Base-by-base conservation (phyloP, 2,329 filamentous ascomycete genomes). In the Didymella keratinophila region DNA sequence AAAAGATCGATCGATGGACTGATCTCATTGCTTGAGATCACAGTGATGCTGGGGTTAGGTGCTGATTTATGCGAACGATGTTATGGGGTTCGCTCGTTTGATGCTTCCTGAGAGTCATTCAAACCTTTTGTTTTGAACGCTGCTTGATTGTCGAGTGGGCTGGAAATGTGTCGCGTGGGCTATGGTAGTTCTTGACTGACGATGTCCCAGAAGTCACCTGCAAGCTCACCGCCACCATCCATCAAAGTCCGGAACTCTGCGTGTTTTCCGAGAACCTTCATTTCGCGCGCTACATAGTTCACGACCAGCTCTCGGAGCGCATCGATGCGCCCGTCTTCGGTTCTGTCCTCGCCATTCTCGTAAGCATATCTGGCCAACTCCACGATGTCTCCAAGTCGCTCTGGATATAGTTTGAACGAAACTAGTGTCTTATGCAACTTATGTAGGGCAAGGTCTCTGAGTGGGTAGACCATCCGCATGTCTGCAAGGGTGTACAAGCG, bases 401-500 rank as follows among this genome's bases (percentile, higher is more conserved):
- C 51, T 2, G 50, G 43, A 18, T 65, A 71, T 9, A 72, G 48
- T 20, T 67, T 44, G 56, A 75, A 75, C 5, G 11, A 23, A 10
- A 64, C 39, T 1, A 76, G 61, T 3, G 69, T 71, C 16, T 56
- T 60, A 39, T 74, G 68, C n/a, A 75, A 57, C 42, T 71, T 75
- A n/a, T 70, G 16, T 2, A 76, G 57, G 1, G 63, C 55, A 4
- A 74, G 60, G 1, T 53, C 55, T 41, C 62, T 68, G 1, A 76
- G 67, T 21, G 67, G 64, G 3, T 52, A 28, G 4, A 74, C 61
- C 27, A 72, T 59, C 11, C 58, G 62, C 53, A 69, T 51, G 11
- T 66, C 57, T 0, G 72, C 68, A 47, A 76, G 67, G 0, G 56
- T 64, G 45, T 75, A 76, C 1, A 76, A 61, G 2, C 66, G 65